Percentiles rank a stretch among this genome's conserved stretches.
Conservation (phyloP, 345 rosid genomes). For the Excoecaria agallocha region DNA sequence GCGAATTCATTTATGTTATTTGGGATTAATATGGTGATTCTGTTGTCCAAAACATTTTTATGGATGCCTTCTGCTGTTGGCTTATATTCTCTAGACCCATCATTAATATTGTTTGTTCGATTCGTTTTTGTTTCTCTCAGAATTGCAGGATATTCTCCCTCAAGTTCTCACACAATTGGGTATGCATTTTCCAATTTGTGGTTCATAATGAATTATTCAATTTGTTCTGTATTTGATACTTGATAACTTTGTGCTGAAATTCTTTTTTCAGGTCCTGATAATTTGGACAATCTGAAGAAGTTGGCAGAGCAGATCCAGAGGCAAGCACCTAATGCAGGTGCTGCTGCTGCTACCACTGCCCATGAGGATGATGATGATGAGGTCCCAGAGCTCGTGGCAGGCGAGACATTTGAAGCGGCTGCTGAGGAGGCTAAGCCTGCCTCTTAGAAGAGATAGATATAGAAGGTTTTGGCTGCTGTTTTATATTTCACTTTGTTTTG, state of each 20-base stretch:
- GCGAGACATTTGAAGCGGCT: conserved; percentile 14
- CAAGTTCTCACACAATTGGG: conserved; percentile 84
- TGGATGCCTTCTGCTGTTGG: neutral
- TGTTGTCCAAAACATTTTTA: neutral
- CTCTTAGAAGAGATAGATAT: neutral
- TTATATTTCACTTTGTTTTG: neutral
- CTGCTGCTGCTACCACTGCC: conserved; percentile 23
- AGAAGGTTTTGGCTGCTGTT: neutral
- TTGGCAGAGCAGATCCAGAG: conserved; percentile 94
- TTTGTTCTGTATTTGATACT: neutral
- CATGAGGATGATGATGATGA: conserved; percentile 8
- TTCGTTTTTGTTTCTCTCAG: conserved; percentile 32
- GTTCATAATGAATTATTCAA: neutral
- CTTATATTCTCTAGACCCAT: neutral
- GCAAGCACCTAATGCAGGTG: conserved; percentile 51
- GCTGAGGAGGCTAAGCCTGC: conserved; percentile 10
- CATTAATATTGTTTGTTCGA: neutral
- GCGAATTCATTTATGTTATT: neutral
- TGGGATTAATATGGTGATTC: neutral
- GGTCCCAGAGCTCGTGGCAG: conserved; percentile 7
- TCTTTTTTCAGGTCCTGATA: conserved; percentile 63
- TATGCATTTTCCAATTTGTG: conserved; percentile 25
- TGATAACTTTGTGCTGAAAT: neutral
- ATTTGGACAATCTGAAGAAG: conserved; percentile 88
- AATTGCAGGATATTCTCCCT: conserved; percentile 90